phyloP scores from a whole-genome alignment of 2,329 filamentous ascomycete genomes.

The Colletotrichum magnum region DNA sequence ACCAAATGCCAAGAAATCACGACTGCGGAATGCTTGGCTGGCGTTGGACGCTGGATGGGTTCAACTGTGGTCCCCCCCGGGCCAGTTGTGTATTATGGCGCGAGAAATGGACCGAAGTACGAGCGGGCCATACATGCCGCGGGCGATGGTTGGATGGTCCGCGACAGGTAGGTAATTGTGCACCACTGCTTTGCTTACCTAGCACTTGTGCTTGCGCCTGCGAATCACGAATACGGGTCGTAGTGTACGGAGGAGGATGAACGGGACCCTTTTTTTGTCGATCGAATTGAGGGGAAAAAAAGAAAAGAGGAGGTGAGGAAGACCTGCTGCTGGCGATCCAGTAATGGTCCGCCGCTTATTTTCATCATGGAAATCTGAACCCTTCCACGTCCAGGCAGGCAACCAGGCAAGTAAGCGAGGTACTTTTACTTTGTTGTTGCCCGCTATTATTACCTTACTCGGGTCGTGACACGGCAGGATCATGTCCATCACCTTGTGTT shows the following conservation, averaged over 20 bases:
- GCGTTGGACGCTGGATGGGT: conserved; percentile 20
- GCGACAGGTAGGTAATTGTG: background rate
- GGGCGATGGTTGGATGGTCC: background rate
- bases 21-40: conserved; percentile 23
- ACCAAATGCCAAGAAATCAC: conserved; percentile 28
- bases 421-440: no score
- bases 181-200: background rate
- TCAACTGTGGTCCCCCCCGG: conserved; percentile 17
- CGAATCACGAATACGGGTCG: background rate
- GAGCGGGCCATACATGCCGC: conserved; percentile 20
- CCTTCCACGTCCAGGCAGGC: no score
- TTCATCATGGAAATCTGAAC: background rate
- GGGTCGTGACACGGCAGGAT: no score
- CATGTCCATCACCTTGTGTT: no score
- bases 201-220: background rate
- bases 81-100: conserved; percentile 19
- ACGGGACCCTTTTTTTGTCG: conserved; percentile 19
- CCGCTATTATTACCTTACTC: no score
- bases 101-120: conserved; percentile 34
- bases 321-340: conserved; percentile 10
- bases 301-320: conserved; percentile 16
- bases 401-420: no score
- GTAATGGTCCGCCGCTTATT: conserved; percentile 10
- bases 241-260: conserved; percentile 1
- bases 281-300: conserved; percentile 17